These are phyloP conservation scores for Trichoderma virens DNA, from an alignment of 495 filamentous ascomycete genomes.

Conservation along the genomic window DNA sequence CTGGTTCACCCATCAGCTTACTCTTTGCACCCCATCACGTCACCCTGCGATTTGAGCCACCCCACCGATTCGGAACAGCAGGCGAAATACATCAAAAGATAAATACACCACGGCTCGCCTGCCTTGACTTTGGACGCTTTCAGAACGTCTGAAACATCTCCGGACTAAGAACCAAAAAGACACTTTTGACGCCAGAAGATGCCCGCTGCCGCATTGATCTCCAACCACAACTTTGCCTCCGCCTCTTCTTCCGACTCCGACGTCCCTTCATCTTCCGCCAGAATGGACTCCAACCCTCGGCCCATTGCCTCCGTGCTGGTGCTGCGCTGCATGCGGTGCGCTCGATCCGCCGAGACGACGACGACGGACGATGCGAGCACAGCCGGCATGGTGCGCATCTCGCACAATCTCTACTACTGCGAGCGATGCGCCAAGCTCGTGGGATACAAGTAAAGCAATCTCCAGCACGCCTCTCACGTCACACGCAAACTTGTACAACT, in stretches of 20 bases:
- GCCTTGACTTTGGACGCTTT: not conserved
- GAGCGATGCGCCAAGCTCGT: conserved; percentile 64
- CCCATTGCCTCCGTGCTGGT: conserved; percentile 41
- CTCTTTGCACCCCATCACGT: not conserved
- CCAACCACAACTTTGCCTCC: conserved; percentile 22
- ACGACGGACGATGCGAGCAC: conserved; percentile 45
- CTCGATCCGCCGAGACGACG: conserved; percentile 45
- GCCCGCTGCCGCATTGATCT: conserved; percentile 1
- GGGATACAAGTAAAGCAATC: conserved; percentile 52
- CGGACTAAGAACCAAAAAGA: no score
- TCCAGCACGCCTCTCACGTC: not conserved
- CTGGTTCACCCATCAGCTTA: no score
- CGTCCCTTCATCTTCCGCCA: conserved; percentile 24
- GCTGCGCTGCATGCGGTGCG: conserved; percentile 48
- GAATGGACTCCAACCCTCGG: conserved; percentile 35
- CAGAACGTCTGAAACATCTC: not conserved
- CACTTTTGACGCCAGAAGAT: no score
- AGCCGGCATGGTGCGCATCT: conserved; percentile 57
- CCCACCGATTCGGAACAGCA: not conserved
- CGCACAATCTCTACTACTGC: conserved; percentile 76
- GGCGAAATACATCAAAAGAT: not conserved
- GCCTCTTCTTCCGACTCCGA: conserved; percentile 36
- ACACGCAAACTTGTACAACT: no score
- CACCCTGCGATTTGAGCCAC: conserved; percentile 4
- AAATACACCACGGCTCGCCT: not conserved